Conservation (phyloP, 208 protist genomes). For the Trichomonas vaginalis region DNA sequence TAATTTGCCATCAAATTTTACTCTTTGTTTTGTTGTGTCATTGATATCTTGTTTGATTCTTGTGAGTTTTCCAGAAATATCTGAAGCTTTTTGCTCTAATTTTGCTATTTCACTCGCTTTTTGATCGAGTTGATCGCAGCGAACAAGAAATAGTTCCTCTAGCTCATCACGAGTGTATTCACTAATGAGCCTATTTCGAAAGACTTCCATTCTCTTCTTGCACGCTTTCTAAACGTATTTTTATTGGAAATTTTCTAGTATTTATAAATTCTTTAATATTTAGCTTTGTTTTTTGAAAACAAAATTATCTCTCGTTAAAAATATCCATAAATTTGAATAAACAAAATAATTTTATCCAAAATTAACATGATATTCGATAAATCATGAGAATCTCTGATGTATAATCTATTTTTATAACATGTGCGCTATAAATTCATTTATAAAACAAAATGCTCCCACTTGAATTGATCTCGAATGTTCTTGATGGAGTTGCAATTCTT, state of each 20-base stretch:
- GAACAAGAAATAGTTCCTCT: neutral
- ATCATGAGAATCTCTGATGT: too few species aligned
- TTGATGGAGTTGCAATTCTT: neutral
- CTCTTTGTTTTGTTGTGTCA: neutral
- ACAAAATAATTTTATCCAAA: too few species aligned
- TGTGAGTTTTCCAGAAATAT: neutral
- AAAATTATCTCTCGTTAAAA: too few species aligned
- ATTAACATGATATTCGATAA: too few species aligned
- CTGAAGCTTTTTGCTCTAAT: neutral
- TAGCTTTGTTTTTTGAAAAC: too few species aligned
- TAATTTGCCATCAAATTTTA: neutral
- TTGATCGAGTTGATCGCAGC: neutral
- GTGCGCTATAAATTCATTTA: too few species aligned
- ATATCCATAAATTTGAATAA: too few species aligned
- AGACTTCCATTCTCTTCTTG: neutral
- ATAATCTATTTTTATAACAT: too few species aligned
- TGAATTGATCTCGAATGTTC: neutral
- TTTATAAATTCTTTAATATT: too few species aligned
- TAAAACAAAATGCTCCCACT: too few species aligned
- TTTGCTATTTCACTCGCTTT: neutral
- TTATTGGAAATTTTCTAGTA: too few species aligned
- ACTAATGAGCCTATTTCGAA: neutral
- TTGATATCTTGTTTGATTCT: slow-evolving; percentile 9
- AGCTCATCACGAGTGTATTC: neutral
- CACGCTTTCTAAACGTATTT: too few species aligned